Conservation (phyloP, 140 eudicot genomes). For the Anethum foeniculum region DNA sequence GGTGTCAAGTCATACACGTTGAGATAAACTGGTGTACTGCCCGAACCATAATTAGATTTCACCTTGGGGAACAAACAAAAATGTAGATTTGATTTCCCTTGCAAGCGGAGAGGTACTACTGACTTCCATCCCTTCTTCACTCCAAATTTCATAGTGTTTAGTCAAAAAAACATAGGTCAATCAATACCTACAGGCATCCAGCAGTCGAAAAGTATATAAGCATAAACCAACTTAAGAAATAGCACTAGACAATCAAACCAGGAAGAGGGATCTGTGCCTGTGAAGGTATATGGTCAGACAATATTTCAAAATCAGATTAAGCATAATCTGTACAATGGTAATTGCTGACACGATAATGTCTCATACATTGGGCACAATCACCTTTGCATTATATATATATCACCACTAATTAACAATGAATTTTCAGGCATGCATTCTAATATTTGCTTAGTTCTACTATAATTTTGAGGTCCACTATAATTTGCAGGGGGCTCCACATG, state of each 20-base stretch:
- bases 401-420: background rate
- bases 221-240: background rate
- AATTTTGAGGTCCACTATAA: background rate
- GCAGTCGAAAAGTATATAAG: background rate
- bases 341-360: background rate
- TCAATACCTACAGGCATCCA: constrained; percentile 27
- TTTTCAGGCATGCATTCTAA: background rate
- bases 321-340: background rate
- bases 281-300: background rate
- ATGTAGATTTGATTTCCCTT: constrained; percentile 9
- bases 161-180: constrained; percentile 13
- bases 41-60: constrained; percentile 9
- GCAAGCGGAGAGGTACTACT: constrained; percentile 12
- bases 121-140: constrained; percentile 50
- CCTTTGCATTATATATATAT: background rate
- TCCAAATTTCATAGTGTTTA: constrained; percentile 43
- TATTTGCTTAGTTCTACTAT: background rate
- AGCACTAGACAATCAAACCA: background rate
- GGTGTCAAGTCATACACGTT: constrained; percentile 17
- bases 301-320: background rate
- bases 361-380: background rate
- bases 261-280: background rate
- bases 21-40: constrained; percentile 12
- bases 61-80: constrained; percentile 11
- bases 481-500: background rate